phyloP scores from a whole-genome alignment of 2,329 filamentous ascomycete genomes.

The Fusarium bulbicola region DNA sequence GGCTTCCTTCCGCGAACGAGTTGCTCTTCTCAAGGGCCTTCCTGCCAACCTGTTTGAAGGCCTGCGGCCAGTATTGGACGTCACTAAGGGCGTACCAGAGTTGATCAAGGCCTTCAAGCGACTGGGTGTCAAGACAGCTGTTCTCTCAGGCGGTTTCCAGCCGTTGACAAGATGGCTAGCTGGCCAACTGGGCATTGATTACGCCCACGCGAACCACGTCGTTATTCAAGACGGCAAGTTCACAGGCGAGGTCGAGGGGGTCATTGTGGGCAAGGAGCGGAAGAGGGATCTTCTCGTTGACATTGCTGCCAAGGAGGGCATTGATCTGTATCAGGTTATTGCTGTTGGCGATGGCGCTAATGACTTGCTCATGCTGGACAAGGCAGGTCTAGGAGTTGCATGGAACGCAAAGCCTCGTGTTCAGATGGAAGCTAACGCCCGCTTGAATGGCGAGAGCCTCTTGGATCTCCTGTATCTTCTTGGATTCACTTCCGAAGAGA shows the following conservation, averaged over 20 bases:
- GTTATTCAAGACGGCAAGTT: constrained; percentile 68
- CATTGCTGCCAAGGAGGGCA: constrained; percentile 73
- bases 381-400: constrained; percentile 79
- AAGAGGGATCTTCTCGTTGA: constrained; percentile 77
- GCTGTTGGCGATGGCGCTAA: constrained; percentile 86
- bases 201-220: constrained; percentile 89
- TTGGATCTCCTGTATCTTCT: constrained; percentile 79
- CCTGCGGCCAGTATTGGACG: constrained; percentile 77
- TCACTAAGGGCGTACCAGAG: constrained; percentile 82
- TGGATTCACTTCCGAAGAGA: constrained; percentile 74
- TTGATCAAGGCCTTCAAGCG: constrained; percentile 78
- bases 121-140: constrained; percentile 86
- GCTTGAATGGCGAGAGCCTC: constrained; percentile 76
- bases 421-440: constrained; percentile 77
- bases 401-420: constrained; percentile 88
- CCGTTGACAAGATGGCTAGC: constrained; percentile 90
- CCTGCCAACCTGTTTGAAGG: constrained; percentile 81
- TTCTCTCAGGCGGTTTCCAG: constrained; percentile 91
- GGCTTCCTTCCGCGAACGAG: constrained; percentile 80
- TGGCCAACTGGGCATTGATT: constrained; percentile 80
- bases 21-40: constrained; percentile 82
- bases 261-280: constrained; percentile 79
- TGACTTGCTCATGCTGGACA: constrained; percentile 80
- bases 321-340: constrained; percentile 72
- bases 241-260: constrained; percentile 76